phyloP scores from a whole-genome alignment of 208 protist genomes.

The Leishmania martiniquensis region DNA sequence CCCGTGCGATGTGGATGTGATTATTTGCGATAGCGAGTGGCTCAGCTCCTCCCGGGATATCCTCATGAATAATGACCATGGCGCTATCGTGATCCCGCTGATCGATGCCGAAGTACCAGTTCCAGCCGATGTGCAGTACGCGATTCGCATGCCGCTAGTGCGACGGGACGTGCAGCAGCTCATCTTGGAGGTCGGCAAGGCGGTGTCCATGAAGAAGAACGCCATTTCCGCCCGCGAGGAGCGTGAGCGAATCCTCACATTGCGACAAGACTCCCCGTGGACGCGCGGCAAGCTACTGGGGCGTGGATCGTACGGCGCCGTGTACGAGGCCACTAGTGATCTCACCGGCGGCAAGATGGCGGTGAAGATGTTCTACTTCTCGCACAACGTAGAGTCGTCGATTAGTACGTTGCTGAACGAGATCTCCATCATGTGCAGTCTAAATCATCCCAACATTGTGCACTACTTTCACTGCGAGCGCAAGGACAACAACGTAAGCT shows the following conservation, averaged over 20 bases:
- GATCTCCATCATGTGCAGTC: constrained; percentile 92
- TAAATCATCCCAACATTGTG: constrained; percentile 93
- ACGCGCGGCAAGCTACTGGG: constrained; percentile 88
- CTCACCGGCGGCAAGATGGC: constrained; percentile 94
- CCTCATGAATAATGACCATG: constrained; percentile 57
- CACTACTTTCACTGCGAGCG: constrained; percentile 94
- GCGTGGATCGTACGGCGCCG: constrained; percentile 86
- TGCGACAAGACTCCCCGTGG: constrained; percentile 91
- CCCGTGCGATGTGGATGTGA: constrained; percentile 84
- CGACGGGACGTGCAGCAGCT: constrained; percentile 68
- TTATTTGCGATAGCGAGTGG: constrained; percentile 89
- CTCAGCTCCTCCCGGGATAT: constrained; percentile 72
- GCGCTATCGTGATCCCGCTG: constrained; percentile 79
- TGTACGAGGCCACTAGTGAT: constrained; percentile 92
- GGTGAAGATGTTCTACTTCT: constrained; percentile 94
- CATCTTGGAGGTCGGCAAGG: constrained; percentile 81
- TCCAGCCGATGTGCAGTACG: constrained; percentile 62
- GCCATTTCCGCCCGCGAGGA: constrained; percentile 79
- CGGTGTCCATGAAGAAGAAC: constrained; percentile 83
- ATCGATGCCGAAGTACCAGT: constrained; percentile 45
- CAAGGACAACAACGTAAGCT: constrained; percentile 82
- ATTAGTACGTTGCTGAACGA: constrained; percentile 89
- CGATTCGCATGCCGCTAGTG: constrained; percentile 78
- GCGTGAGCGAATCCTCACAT: constrained; percentile 87
- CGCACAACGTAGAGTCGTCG: constrained; percentile 61